phyloP scores from a whole-genome alignment of 208 protist species.

The Trypanosomatidae sp. region DNA sequence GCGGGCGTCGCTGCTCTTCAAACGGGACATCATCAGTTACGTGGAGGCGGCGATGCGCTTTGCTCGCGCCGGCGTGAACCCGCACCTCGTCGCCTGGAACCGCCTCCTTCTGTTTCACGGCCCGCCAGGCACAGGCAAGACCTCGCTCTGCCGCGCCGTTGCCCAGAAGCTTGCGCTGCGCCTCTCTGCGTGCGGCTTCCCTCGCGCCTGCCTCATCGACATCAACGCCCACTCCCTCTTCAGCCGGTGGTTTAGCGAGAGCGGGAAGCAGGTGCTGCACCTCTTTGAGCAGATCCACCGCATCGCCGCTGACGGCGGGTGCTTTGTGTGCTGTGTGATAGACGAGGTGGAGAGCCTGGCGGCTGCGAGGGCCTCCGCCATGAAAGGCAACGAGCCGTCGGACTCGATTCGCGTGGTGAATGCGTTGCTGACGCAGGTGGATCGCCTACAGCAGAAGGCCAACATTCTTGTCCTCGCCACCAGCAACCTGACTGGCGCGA shows the following conservation, averaged over 20 bases:
- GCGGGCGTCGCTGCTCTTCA: slow-evolving; percentile 58
- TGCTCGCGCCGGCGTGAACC: slow-evolving; percentile 71
- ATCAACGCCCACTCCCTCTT: slow-evolving; percentile 96
- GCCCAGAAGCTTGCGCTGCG: slow-evolving; percentile 81
- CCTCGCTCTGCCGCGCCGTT: slow-evolving; percentile 89
- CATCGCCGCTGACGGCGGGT: slow-evolving; percentile 52
- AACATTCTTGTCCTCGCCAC: slow-evolving; percentile 95
- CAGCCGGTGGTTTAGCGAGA: slow-evolving; percentile 97
- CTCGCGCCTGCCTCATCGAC: slow-evolving; percentile 82
- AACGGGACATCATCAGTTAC: slow-evolving; percentile 92
- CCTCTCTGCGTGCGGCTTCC: slow-evolving; percentile 37
- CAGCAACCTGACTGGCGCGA: slow-evolving; percentile 95
- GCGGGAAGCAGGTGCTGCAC: slow-evolving; percentile 96
- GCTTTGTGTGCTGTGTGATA: slow-evolving; percentile 91
- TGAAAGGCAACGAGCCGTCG: slow-evolving; percentile 93
- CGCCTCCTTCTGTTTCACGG: slow-evolving; percentile 89
- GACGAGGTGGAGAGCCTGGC: slow-evolving; percentile 97
- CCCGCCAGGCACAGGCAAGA: slow-evolving; percentile 95
- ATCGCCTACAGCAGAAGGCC: slow-evolving; percentile 81
- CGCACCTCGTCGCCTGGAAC: slow-evolving; percentile 80
- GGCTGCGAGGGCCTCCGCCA: slow-evolving; percentile 83
- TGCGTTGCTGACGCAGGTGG: slow-evolving; percentile 97
- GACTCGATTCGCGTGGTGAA: slow-evolving; percentile 96
- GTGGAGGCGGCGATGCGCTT: slow-evolving; percentile 89
- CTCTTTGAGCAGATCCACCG: slow-evolving; percentile 91